These are phyloP conservation scores for Xerocomus minutiporus DNA, from an alignment of 1,284 basidiomycete species.

Conservation along the genomic window DNA sequence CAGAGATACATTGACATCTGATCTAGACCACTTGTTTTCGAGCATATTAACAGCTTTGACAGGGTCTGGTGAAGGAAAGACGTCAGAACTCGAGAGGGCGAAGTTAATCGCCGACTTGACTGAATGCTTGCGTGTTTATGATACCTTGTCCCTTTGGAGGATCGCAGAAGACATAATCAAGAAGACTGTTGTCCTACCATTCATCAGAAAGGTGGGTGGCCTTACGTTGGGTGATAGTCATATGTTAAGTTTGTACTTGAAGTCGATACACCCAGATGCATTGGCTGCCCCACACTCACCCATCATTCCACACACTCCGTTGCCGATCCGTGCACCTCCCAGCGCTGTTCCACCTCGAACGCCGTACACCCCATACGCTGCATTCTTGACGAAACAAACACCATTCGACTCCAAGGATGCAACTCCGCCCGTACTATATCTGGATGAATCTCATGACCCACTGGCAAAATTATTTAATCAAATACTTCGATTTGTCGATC, in stretches of 20 bases:
- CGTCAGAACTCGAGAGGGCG: slow-evolving; percentile 58
- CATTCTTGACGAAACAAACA: slow-evolving; percentile 52
- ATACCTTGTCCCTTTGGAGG: slow-evolving; percentile 73
- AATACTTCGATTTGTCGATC: slow-evolving; percentile 75
- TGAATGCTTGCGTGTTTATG: slow-evolving; percentile 82
- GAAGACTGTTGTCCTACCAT: slow-evolving; percentile 63
- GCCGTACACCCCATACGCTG: slow-evolving; percentile 62
- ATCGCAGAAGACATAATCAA: slow-evolving; percentile 84
- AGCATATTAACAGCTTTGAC: slow-evolving; percentile 48
- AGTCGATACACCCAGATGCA: slow-evolving; percentile 71
- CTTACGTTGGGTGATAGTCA: not conserved
- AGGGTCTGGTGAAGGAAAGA: slow-evolving; percentile 42
- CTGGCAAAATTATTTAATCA: slow-evolving; percentile 77
- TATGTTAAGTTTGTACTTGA: slow-evolving; percentile 7
- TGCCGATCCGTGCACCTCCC: slow-evolving; percentile 11
- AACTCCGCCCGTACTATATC: slow-evolving; percentile 40
- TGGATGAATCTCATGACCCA: slow-evolving; percentile 61
- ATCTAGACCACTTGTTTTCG: slow-evolving; percentile 77
- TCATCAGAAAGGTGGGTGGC: slow-evolving; percentile 65
- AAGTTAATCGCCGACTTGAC: slow-evolving; percentile 61
- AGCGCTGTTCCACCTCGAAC: slow-evolving; percentile 62
- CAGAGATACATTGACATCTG: slow-evolving; percentile 74
- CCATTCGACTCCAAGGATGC: slow-evolving; percentile 35
- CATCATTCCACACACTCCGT: slow-evolving; percentile 65
- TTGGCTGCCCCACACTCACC: slow-evolving; percentile 67